Percentiles rank a stretch among this genome's conserved stretches.
Evolutionary conservation across 2,329 filamentous ascomycete genomes (phyloP).

Genomic region (Aureobasidium sp.): DNA sequence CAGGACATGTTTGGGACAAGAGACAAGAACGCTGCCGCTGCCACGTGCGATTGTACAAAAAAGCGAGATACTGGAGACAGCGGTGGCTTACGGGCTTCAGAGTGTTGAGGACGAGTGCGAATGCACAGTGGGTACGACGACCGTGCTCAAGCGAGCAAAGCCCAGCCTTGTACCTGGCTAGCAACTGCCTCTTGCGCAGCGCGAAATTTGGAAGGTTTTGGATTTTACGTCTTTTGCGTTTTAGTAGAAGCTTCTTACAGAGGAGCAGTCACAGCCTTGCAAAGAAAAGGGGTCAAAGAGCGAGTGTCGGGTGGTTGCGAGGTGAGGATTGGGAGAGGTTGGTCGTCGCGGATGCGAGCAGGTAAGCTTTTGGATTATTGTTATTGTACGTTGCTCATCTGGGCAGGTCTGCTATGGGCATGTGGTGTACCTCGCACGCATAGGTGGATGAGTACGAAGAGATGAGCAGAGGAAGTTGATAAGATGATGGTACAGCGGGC

Average conservation of each 20-base stretch:
- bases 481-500: neutral
- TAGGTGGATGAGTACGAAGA: neutral
- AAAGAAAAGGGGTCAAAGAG: neutral
- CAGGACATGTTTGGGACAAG: neutral
- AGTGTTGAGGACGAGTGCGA: neutral
- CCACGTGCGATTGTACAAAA: conserved; percentile 7
- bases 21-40: neutral
- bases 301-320: neutral
- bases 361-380: neutral
- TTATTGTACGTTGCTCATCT: conserved; percentile 6
- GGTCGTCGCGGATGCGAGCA: neutral
- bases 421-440: neutral
- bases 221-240: conserved; percentile 1
- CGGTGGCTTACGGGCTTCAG: neutral
- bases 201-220: conserved; percentile 10
- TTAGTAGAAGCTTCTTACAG: conserved; percentile 6
- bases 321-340: neutral
- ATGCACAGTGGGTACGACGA: neutral
- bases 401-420: conserved; percentile 2
- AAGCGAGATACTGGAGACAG: neutral
- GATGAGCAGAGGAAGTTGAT: neutral
- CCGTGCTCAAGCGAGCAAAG: conserved; percentile 5
- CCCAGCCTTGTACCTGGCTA: conserved; percentile 7
- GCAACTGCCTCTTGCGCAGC: neutral
- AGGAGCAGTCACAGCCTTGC: neutral